Conservation (phyloP, 2,329 filamentous ascomycete genomes). For the Ceratocystis harringtonii region DNA sequence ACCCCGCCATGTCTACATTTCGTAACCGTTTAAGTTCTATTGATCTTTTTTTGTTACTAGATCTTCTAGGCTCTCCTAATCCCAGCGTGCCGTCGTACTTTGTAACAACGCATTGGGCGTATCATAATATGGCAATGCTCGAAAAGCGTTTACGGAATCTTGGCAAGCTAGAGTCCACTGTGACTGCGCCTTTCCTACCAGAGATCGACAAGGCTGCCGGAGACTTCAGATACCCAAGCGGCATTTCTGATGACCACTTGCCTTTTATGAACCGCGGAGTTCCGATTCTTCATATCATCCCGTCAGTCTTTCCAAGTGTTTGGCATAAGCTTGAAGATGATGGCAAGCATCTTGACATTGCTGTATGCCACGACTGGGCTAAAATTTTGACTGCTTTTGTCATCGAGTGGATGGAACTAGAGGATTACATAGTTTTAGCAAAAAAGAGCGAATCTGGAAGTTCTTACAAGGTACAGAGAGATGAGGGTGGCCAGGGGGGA, state of each 20-base stretch:
- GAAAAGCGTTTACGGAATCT: constrained; percentile 60
- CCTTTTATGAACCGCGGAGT: constrained; percentile 82
- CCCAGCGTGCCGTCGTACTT: constrained; percentile 76
- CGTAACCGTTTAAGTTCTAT: constrained; percentile 63
- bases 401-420: constrained; percentile 81
- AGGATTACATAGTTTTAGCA: constrained; percentile 28
- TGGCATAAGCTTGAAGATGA: constrained; percentile 84
- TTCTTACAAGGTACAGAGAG: constrained; percentile 30
- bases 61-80: constrained; percentile 58
- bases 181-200: constrained; percentile 43
- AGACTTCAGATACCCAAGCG: constrained; percentile 33
- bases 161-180: constrained; percentile 46
- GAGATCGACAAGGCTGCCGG: constrained; percentile 41
- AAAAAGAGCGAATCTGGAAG: constrained; percentile 38
- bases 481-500: constrained; percentile 22
- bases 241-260: constrained; percentile 73
- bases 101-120: constrained; percentile 84
- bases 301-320: constrained; percentile 61
- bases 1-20: constrained; percentile 61
- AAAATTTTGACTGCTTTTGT: constrained; percentile 70
- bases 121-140: constrained; percentile 56
- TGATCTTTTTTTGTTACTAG: constrained; percentile 77
- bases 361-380: constrained; percentile 75
- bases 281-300: constrained; percentile 78
- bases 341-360: constrained; percentile 65